Conservation (phyloP, 345 rosid species). For the Passiflora organensis region DNA sequence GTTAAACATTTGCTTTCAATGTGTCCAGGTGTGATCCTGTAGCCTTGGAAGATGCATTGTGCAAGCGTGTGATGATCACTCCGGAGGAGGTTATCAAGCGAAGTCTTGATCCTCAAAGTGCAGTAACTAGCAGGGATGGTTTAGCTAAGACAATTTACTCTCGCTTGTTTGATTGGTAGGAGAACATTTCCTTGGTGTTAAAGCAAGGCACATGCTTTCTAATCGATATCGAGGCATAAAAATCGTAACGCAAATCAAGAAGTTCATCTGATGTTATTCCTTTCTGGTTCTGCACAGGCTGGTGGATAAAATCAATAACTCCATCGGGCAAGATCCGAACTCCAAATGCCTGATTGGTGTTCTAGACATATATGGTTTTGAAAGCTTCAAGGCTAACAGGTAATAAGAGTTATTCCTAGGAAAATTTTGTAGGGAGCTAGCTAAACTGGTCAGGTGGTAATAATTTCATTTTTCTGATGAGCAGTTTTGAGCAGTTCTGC, state of each 20-base stretch:
- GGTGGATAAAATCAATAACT: slow-evolving; percentile 74
- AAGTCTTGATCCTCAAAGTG: slow-evolving; percentile 89
- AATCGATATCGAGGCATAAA: no score
- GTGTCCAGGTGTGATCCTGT: slow-evolving; percentile 61
- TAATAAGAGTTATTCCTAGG: slow-evolving; percentile 4
- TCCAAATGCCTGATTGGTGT: slow-evolving; percentile 88
- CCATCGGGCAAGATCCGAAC: slow-evolving; percentile 84
- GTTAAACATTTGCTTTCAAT: not conserved
- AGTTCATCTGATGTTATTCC: not conserved
- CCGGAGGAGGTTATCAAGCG: slow-evolving; percentile 95
- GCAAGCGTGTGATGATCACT: slow-evolving; percentile 94
- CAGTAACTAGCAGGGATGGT: slow-evolving; percentile 76
- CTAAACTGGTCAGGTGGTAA: not conserved
- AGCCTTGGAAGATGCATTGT: slow-evolving; percentile 85
- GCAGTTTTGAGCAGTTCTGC: slow-evolving; percentile 96
- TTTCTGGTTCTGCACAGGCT: slow-evolving; percentile 50
- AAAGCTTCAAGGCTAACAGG: slow-evolving; percentile 93
- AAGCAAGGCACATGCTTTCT: no score
- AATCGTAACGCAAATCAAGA: not conserved
- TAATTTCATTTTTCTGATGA: slow-evolving; percentile 1
- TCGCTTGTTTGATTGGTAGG: slow-evolving; percentile 85
- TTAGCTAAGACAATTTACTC: slow-evolving; percentile 90
- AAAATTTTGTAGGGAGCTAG: not conserved
- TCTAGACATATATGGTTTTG: slow-evolving; percentile 90
- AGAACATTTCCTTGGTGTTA: not conserved